Base-by-base conservation (phyloP, 208 protist species). In the Leishmania gerbilli region DNA sequence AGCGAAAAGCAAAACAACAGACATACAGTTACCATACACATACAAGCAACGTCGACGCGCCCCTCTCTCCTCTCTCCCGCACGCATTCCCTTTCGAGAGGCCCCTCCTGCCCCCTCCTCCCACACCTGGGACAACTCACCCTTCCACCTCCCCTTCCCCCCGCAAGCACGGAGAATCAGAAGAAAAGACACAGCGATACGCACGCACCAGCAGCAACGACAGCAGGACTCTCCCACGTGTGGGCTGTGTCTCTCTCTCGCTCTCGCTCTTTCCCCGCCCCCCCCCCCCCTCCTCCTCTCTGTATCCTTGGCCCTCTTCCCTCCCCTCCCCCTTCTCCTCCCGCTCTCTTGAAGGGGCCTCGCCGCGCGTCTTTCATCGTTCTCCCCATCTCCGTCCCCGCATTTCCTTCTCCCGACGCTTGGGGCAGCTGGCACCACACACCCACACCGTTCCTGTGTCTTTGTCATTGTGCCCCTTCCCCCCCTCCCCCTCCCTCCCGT, bases 251-350 rank as follows among this genome's bases (percentile, higher is more conserved):
- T 76, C 53, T 13, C 71, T 76, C 53, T 6, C 65, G 71, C 60
- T 34, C 60, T 24, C 27, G 3, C 65, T 81, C 47, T 76, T 27
- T 76, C 49, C 37, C 15, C 11, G 5, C 62, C 53, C 37, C 37
- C 37, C 1, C 53, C 53, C 51, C 72, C 47, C 60, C 53, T 74
- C 62, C 67, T 67, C n/a, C 71, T 79, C 42, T 64, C 40, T 75
- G 45, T 47, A 47, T 74, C 45, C 45, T 45, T 65, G 51, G 27
- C 49, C 15, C 42, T 24, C 49, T 3, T 13, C 21, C 76, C 45
- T 13, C 62, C 58, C 37, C 9, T 27, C 72, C 24, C 0, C 49
- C 49, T 64, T 37, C 71, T 56, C 21, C 71, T 0, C 42, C 42
- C 62, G 24, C 56, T 49, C 53, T 4, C 40, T 37, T 17, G 17